A percentile compares a stretch with the other conserved stretches of the same genome.
Conservation (phyloP, 495 filamentous ascomycete species). For the Annulohypoxylon stygium region DNA sequence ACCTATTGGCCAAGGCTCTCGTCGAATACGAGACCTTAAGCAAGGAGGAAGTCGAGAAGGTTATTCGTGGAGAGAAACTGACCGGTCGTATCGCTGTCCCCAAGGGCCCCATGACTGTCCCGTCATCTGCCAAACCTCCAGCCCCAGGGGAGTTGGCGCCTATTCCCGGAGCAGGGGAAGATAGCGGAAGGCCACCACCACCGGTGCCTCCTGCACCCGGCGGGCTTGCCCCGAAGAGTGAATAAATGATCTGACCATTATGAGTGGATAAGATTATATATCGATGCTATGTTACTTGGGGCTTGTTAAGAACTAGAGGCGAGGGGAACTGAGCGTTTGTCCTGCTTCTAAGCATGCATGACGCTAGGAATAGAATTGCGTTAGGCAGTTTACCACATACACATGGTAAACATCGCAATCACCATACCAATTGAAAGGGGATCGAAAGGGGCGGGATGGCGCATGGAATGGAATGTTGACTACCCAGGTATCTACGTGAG, state of each 20-base stretch:
- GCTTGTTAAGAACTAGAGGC: not conserved
- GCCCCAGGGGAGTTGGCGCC: conserved; percentile 46
- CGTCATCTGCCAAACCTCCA: conserved; percentile 49
- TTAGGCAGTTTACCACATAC: conserved; percentile 8
- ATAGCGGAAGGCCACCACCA: conserved; percentile 38
- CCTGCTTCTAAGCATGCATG: conserved; percentile 9
- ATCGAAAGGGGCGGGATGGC: not conserved
- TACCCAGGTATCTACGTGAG: not conserved
- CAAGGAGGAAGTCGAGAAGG: conserved; percentile 88
- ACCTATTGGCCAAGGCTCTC: conserved; percentile 85
- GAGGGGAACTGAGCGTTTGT: not conserved
- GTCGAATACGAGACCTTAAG: conserved; percentile 94
- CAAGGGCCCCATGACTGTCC: conserved; percentile 62
- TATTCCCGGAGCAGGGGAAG: conserved; percentile 37
- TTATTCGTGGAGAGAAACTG: conserved; percentile 86
- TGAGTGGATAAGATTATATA: not conserved
- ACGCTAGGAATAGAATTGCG: not conserved
- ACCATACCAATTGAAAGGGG: conserved; percentile 9
- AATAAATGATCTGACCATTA: conserved; percentile 14
- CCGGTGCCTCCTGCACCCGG: conserved; percentile 40
- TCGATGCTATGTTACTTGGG: not conserved
- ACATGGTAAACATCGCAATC: not conserved
- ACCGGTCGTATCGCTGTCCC: conserved; percentile 64
- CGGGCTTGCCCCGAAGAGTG: conserved; percentile 30
- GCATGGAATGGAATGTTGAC: conserved; percentile 5